Evolutionary conservation across 2,329 filamentous ascomycete species (phyloP), one percentile per base, ranked within the genome.

Genomic region (Ophiosphaerella korrae): DNA sequence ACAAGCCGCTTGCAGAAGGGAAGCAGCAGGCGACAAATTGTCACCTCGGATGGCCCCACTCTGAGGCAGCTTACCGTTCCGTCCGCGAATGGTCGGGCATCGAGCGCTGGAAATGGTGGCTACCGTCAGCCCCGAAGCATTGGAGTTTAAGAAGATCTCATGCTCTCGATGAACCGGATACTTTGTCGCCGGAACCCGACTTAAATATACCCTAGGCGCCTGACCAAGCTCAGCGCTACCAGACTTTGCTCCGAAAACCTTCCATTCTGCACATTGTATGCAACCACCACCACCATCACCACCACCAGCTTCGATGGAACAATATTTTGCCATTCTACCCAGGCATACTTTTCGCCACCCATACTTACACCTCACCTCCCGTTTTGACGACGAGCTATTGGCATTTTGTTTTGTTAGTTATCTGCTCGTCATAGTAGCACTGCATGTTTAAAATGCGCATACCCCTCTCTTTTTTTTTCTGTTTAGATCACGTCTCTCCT

Each of bases 1-100:
- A 97, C 84, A 8, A 76, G 71, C 38, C 73, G 79, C 31, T 67
- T 83, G 52, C 61, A 74, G 45, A 68, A 64, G 33, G 62, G 63
- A 23, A 52, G 52, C 16, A 62, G 45, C 33, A 55, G 61, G 29
- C 63, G 66, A 44, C 66, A 57, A 33, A 48, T 68, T 41, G 58
- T 50, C 2, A 68, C 69, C 5, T 68, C 70, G 2, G 67, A 71
- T 34, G 70, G 70, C 21, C 64, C 66, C 14, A 40, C 56, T 29
- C 55, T 51, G 36, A 65, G 63, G 44, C 56, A 62, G 36, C 57
- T 68, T 21, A 63, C 63, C 0, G 57, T 65, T 7, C 58, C 69
- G 7, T 52, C 56, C 11, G 45, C 60, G 13, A 71, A 66, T 40
- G 70, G 69, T n/a, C 67, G 70, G n/a, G 68, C 70, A 23, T 56